Base-by-base conservation (phyloP, 768 basidiomycete genomes). In the Lactarius pseudohatsudake region DNA sequence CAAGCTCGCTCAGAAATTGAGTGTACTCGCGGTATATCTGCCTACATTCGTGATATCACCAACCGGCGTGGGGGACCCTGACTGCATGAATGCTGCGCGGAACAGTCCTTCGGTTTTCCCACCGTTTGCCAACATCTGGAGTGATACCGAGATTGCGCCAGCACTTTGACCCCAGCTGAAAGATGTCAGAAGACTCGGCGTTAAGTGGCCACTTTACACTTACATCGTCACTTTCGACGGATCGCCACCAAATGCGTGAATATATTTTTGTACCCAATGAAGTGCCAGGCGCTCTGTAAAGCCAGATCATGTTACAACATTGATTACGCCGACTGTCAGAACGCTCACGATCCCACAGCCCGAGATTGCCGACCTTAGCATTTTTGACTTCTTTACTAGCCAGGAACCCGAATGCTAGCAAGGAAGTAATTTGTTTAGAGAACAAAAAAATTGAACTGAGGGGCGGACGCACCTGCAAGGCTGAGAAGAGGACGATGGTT, bases 201-300 rank as follows among this genome's bases (percentile, higher is more conserved):
- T 63, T 43, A 58, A 68, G 47, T 10, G 41, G 47, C 47, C 59
- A 61, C 22, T 45, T 22, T 1, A 50, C 82, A 61, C 26, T 28
- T 73, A 85, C 82, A 85, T 80, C 0, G 84, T 85, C 2, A 86
- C 86, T 73, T 84, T 86, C 7, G 72, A 73, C 0, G 84, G 82
- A 72, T 90, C 86, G 8, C 89, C 88, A 1, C 88, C 87, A 70
- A 89, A 90, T 7, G 76, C 76, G 40, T 73, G 70, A 64, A 90
- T 87, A 71, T 90, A 85, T 70, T 85, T 83, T 68, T 87, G 83
- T 2, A 90, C 76, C 88, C 89, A 90, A 61, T 82, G 74, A 5
- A 91, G 71, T 1, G 86, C 86, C 45, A 82, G 74, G 18, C 84
- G 79, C 72, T 86, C 83, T 88, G 74, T 64, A 64, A 26, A 43